A percentile compares a stretch with the other conserved stretches of the same genome.
These are phyloP conservation scores for Yarrowia divulgata DNA, from an alignment of 805 yeast species.

Conservation along the genomic window DNA sequence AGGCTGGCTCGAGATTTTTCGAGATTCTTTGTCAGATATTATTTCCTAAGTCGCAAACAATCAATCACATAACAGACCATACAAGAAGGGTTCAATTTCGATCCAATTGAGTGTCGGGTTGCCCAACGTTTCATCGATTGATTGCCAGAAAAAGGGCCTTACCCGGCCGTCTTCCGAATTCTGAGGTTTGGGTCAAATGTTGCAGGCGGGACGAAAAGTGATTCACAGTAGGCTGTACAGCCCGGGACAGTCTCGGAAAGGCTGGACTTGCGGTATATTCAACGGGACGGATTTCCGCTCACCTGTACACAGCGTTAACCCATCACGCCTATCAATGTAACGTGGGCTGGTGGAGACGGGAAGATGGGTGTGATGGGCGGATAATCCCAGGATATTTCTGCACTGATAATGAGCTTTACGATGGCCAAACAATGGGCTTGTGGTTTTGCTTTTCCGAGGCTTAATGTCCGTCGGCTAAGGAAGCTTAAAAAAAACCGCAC, in stretches of 20 bases:
- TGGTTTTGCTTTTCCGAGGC: slow-evolving; percentile 9
- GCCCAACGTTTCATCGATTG: no score
- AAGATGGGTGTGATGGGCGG: slow-evolving; percentile 2
- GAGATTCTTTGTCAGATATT: background rate
- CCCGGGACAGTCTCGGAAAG: no score
- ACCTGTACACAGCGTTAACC: no score
- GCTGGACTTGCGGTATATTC: background rate
- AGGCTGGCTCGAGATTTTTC: background rate
- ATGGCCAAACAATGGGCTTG: slow-evolving; percentile 19
- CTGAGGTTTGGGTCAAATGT: slow-evolving; percentile 15
- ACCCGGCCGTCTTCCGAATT: no score
- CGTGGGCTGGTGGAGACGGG: slow-evolving; percentile 38
- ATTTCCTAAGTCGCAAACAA: no score
- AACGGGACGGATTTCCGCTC: background rate
- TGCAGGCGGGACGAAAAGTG: slow-evolving; percentile 10
- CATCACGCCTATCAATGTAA: slow-evolving; percentile 8
- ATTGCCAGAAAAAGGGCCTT: background rate
- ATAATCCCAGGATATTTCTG: background rate
- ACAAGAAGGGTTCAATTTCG: no score
- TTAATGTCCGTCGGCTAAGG: background rate
- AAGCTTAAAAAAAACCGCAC: background rate
- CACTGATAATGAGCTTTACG: slow-evolving; percentile 18
- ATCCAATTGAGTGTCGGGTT: no score
- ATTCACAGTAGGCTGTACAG: no score
- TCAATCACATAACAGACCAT: background rate